Evolutionary conservation across 2,329 filamentous ascomycete species (phyloP).

Genomic region (Ambrosiella beaveri): DNA sequence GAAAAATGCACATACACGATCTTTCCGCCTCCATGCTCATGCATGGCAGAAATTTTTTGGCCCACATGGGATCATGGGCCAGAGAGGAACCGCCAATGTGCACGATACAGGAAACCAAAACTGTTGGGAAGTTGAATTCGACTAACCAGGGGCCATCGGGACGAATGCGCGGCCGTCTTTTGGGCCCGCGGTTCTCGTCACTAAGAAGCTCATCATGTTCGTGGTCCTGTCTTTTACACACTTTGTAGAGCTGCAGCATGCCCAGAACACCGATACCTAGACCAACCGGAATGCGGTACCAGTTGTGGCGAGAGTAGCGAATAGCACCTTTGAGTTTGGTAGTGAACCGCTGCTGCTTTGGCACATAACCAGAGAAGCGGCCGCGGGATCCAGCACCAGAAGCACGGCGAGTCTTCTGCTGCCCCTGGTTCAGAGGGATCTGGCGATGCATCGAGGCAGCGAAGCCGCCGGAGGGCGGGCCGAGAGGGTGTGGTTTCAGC

Average conservation of each 20-base stretch:
- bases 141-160: constrained; percentile 68
- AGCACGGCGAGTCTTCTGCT: background rate
- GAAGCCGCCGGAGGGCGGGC: constrained; percentile 10
- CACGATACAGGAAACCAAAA: background rate
- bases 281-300: constrained; percentile 80
- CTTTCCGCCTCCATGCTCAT: background rate
- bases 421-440: background rate
- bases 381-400: constrained; percentile 4
- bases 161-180: constrained; percentile 44
- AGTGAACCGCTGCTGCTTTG: constrained; percentile 9
- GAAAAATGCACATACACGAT: background rate
- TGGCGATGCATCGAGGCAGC: constrained; percentile 11
- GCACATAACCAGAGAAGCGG: constrained; percentile 9
- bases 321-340: constrained; percentile 11
- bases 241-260: constrained; percentile 67
- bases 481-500: constrained; percentile 10
- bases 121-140: background rate
- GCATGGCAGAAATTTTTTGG: too few relatives aligned
- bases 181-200: constrained; percentile 20
- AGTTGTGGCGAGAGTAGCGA: constrained; percentile 29
- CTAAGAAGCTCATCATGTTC: constrained; percentile 13
- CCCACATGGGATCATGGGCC: too few relatives aligned
- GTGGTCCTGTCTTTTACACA: constrained; percentile 32
- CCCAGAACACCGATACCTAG: constrained; percentile 75
- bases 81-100: too few relatives aligned